Evolutionary conservation across 148 eudicot genomes (phyloP).

Genomic region (Simmondsia chinensis): DNA sequence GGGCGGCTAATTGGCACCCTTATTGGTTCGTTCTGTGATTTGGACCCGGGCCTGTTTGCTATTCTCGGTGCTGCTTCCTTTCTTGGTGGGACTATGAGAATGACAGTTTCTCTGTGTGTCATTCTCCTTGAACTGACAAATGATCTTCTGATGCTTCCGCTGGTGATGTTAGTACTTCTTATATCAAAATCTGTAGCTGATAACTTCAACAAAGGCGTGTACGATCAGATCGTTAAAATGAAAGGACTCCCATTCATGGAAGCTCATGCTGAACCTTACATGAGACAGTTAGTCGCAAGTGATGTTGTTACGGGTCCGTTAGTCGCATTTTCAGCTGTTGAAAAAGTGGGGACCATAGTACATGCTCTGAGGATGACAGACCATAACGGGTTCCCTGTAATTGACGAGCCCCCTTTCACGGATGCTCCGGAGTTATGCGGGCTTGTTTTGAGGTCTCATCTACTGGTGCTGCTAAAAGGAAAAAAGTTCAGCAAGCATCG

Average conservation of each 20-base stretch:
- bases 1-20: constrained; percentile 64
- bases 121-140: constrained; percentile 73
- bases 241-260: constrained; percentile 81
- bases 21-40: constrained; percentile 26
- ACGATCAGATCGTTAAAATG: constrained; percentile 70
- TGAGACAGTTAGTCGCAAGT: constrained; percentile 55
- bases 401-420: constrained; percentile 60
- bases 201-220: constrained; percentile 62
- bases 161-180: constrained; percentile 65
- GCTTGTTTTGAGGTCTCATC: constrained; percentile 58
- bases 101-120: constrained; percentile 82
- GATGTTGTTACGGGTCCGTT: constrained; percentile 68
- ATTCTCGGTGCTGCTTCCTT: constrained; percentile 85
- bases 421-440: constrained; percentile 62
- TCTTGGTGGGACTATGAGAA: constrained; percentile 88
- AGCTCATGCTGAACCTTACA: constrained; percentile 63
- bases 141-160: constrained; percentile 61
- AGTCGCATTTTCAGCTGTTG: constrained; percentile 44
- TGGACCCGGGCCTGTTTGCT: constrained; percentile 50
- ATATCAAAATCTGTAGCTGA: constrained; percentile 80
- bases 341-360: constrained; percentile 46
- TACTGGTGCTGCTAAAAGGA: constrained; percentile 57
- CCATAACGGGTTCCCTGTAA: constrained; percentile 71
- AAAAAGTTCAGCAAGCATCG: constrained; percentile 40
- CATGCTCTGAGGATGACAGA: constrained; percentile 34